Percentiles rank a stretch among this genome's conserved stretches.
Evolutionary conservation across 352 stramenopile genomes (phyloP).

Genomic region (Phytopythium aichiense): DNA sequence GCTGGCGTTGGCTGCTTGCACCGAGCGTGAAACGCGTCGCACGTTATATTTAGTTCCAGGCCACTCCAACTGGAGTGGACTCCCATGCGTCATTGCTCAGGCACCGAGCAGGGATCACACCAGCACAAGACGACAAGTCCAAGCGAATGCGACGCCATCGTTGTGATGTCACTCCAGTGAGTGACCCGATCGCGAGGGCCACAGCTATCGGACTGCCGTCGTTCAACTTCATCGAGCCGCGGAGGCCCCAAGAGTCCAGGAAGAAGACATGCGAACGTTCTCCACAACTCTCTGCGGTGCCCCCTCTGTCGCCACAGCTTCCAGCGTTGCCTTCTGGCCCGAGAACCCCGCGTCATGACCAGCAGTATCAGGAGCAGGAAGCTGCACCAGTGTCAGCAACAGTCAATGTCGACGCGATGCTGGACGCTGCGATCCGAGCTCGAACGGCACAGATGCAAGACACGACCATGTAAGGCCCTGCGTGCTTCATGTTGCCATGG

Average conservation of each 20-base stretch:
- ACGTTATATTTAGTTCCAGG: background rate
- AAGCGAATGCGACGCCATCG: background rate
- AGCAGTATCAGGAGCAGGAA: background rate
- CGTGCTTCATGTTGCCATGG: background rate
- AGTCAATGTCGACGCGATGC: slow-evolving; percentile 12
- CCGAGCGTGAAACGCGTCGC: background rate
- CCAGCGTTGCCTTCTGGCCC: background rate
- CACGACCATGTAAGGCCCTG: slow-evolving; percentile 12
- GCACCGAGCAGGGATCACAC: background rate
- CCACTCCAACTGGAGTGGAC: background rate
- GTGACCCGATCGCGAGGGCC: slow-evolving; percentile 14
- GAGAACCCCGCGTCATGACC: background rate
- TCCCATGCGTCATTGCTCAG: background rate
- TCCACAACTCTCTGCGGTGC: background rate
- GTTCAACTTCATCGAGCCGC: slow-evolving; percentile 66
- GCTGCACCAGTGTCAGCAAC: too few relatives aligned
- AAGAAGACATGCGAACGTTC: background rate
- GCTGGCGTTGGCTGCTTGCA: background rate
- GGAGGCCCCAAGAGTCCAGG: slow-evolving; percentile 6
- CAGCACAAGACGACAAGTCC: background rate
- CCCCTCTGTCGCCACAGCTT: background rate
- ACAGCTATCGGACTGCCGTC: slow-evolving; percentile 37
- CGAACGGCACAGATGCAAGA: slow-evolving; percentile 18
- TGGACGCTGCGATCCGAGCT: slow-evolving; percentile 14
- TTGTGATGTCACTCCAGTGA: background rate